These are phyloP conservation scores for Cornus controversa DNA, from an alignment of 148 eudicot genomes.

Conservation along the genomic window DNA sequence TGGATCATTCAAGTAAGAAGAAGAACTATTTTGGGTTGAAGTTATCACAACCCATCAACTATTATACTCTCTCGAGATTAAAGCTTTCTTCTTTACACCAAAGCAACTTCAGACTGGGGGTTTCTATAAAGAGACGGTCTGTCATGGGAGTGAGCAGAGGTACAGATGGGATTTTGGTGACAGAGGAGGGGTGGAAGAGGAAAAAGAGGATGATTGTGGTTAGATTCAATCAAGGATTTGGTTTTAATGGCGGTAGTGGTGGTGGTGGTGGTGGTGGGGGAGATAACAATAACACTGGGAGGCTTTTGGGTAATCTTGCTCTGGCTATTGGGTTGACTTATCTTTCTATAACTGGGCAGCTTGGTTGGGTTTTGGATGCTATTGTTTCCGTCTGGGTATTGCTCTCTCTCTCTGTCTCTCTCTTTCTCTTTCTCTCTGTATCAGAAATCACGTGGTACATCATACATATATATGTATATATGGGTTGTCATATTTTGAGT, in stretches of 20 bases:
- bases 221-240: slow-evolving; percentile 48
- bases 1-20: slow-evolving; percentile 21
- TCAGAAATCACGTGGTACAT: neutral
- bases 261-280: slow-evolving; percentile 55
- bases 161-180: slow-evolving; percentile 42
- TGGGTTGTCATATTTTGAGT: neutral
- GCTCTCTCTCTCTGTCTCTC: slow-evolving; percentile 12
- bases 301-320: slow-evolving; percentile 72
- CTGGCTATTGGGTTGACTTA: slow-evolving; percentile 81
- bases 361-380: slow-evolving; percentile 92
- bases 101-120: slow-evolving; percentile 22
- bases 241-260: slow-evolving; percentile 56
- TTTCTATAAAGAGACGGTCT: slow-evolving; percentile 17
- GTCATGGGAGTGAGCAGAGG: slow-evolving; percentile 29
- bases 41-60: slow-evolving; percentile 11
- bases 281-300: slow-evolving; percentile 41
- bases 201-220: slow-evolving; percentile 58
- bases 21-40: slow-evolving; percentile 10
- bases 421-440: slow-evolving; percentile 19
- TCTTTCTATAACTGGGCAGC: slow-evolving; percentile 79
- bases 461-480: neutral
- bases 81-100: slow-evolving; percentile 26
- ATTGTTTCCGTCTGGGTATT: slow-evolving; percentile 88
- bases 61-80: slow-evolving; percentile 19
- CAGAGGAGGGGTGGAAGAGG: slow-evolving; percentile 21